Base-by-base conservation (phyloP, 345 rosid species). In the Sisymbrium irio region DNA sequence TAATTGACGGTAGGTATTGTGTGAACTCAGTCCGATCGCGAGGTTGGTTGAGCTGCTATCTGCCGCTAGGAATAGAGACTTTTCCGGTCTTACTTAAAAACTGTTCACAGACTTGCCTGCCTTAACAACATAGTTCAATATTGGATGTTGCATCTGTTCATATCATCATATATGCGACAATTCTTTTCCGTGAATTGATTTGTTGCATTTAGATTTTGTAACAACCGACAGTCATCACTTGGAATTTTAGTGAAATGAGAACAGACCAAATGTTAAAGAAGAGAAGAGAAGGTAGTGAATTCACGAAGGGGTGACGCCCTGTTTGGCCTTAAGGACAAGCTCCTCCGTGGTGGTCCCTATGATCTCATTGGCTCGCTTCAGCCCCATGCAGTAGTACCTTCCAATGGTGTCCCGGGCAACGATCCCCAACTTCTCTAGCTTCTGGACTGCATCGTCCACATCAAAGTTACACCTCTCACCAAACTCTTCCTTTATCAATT, bases 281-380 rank as follows among this genome's bases (percentile, higher is more conserved):
- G 58, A 65, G 35, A 69, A 41, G 63, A 53, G 15, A 46, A 22
- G 45, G 40, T 7, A 54, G 71, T 18, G 6, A 19, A 67, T 56
- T 85, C 81, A 86, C 79, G 79, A 40, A 40, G 83, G 17, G 50
- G 39, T 65, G 28, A 67, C 39, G 19, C 85, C 91, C 76, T 85
- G 89, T 73, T 77, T 87, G 57, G 92, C 94, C 87, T 84, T 89
- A 3, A 89, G 95, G 67, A 94, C 91, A 42, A 94, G 79, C 82
- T 91, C 97, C 85, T 94, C 96, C 0, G 97, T 91, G 28, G 97
- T 94, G 17, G 86, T 86, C 39, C 97, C 96, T 25, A 91, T 91
- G 55, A 87, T 87, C 82, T 95, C 97, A 22, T 94, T 91, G 9
- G 93, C 91, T 39, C 90, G 88, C 77, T 89, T 94, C 80, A 91